Base-by-base conservation (phyloP, 2,329 filamentous ascomycete species). In the Metarhizium rileyi region DNA sequence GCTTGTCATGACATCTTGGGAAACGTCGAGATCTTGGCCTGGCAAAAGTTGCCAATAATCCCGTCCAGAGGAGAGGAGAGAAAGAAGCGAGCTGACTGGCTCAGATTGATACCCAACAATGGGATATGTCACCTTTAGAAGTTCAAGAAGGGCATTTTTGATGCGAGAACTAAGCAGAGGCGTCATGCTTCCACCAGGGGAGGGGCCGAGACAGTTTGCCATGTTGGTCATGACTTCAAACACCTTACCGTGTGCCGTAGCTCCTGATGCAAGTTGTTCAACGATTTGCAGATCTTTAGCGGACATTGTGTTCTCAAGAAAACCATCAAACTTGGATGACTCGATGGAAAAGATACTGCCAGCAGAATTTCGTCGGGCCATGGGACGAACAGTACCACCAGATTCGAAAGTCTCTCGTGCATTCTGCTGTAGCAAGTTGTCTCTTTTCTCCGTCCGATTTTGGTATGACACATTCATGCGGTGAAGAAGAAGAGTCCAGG, bases 401-500 rank as follows among this genome's bases (percentile, higher is more conserved):
- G 75, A 65, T 61, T 80, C 68, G 53, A 81, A 81, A 4, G 73
- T 75, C 52, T 79, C 77, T 42, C 77, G 72, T 0, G 78, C 76
- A 52, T 75, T 76, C 58, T 81, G 76, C 53, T 81, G 78, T 47
- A 81, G 70, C 16, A 78, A 64, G 26, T 77, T 68, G 56, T 82
- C 78, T 44, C 78, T 69, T 51, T 76, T 74, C 61, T 86, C 82
- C 36, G 78, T 80, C 43, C 83, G 73, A 46, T 73, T 73, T 50
- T 79, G 74, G 55, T 82, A 84, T 12, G 78, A 78, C 40, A 80
- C 69, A 56, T 81, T 80, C 69, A 93, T 80, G 25, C 78, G 75
- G 59, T 86, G 79, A 9, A 90, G 72, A 25, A 95, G 78, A 44
- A 91, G 72, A 4, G 84, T 81, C 90, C 90, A 97, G 3, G 86